Evolutionary conservation across 441 rosid genomes (phyloP).

Genomic region (Erodium trifolium): DNA sequence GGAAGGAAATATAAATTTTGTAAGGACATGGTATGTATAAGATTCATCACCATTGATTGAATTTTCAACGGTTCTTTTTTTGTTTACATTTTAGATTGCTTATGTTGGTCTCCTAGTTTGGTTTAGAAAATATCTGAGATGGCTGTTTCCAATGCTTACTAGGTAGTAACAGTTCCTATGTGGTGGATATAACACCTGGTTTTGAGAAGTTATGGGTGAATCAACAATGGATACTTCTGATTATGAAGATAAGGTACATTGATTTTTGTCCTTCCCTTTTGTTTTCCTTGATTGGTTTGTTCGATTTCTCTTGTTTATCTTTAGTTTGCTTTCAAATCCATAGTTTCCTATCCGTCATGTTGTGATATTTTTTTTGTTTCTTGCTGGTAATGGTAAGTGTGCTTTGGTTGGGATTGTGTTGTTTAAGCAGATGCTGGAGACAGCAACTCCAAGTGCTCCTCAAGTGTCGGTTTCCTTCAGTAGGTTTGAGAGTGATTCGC

Average conservation of each 20-base stretch:
- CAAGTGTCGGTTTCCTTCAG: constrained; percentile 87
- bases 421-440: constrained; percentile 41
- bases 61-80: constrained; percentile 23
- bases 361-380: constrained; percentile 27
- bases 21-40: constrained; percentile 25
- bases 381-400: constrained; percentile 19
- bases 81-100: constrained; percentile 25
- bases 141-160: constrained; percentile 20
- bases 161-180: constrained; percentile 10
- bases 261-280: constrained; percentile 26
- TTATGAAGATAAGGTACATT: constrained; percentile 48
- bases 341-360: constrained; percentile 8
- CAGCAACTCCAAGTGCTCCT: constrained; percentile 38
- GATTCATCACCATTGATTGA: constrained; percentile 5
- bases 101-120: constrained; percentile 22
- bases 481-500: constrained; percentile 84
- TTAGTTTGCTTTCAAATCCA: neutral
- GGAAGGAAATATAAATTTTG: neutral
- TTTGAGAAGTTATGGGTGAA: constrained; percentile 42
- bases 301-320: constrained; percentile 18
- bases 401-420: constrained; percentile 27
- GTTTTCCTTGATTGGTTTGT: constrained; percentile 20
- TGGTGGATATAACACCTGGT: neutral
- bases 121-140: constrained; percentile 16
- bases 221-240: constrained; percentile 37